Evolutionary conservation across 495 filamentous ascomycete genomes (phyloP), one percentile per base, ranked within the genome.

Genomic region (Cercophora samala): DNA sequence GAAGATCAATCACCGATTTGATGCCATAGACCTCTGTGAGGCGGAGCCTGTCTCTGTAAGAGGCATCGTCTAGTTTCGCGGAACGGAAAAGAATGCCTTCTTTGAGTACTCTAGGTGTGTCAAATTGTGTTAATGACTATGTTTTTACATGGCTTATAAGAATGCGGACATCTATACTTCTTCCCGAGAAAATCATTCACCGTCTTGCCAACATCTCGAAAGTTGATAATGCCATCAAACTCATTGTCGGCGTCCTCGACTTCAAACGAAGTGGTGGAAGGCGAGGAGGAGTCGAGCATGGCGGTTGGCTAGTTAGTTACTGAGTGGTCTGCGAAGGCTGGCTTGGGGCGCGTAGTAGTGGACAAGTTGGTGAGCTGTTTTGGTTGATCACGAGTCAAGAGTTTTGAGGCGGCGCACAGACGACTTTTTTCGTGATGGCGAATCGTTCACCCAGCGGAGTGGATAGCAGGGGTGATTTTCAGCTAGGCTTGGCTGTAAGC

Each of bases 151-250:
- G 26, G 8, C 26, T 29, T 29, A 8, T 29, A 29, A 29, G 26
- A 29, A 29, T 29, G 26, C 8, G 26, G 26, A 29, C 26, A 67
- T 26, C 46, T 46, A 71, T 78, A 89, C 88, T 81, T 80, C 56
- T 77, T 75, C 3, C 83, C 83, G 21, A 82, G 70, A 54, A 83
- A 82, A 23, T 81, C 75, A 66, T 95, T 95, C 65, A 93, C 80
- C 15, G 87, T 87, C 64, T 82, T 79, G n/a, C 88, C 92, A 64
- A 95, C 89, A 83, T 96, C 92, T 46, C 93, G 87, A 77, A 96
- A 93, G 74, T 96, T 95, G 75, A 91, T 80, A 67, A 94, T 86
- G 53, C 82, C 87, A 62, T 90, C 82, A 67, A 93, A 88, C 0
- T 73, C 60, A 17, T 55, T 5, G 32, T 58, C 26, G 54, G 19